Conservation (phyloP, 257 asterid genomes). For the Oldenlandia corymbosa region DNA sequence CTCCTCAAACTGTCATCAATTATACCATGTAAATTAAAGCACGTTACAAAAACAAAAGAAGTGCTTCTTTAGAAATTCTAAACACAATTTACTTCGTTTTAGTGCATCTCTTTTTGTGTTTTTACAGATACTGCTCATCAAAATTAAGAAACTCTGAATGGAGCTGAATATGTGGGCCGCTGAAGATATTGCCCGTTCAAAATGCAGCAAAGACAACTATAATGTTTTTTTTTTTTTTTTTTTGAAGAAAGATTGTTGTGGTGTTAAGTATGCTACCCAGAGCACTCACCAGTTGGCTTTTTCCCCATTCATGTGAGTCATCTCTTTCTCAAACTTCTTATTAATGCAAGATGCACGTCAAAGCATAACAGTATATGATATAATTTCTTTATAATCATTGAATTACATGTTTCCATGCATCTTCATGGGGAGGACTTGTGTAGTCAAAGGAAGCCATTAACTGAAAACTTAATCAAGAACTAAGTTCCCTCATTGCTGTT, state of each 20-base stretch:
- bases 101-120: too few relatives aligned
- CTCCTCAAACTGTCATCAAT: conserved; percentile 39
- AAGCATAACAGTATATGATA: background rate
- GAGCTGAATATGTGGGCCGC: background rate
- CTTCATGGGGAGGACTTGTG: background rate
- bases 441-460: background rate
- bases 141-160: background rate
- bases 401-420: background rate
- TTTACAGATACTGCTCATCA: background rate
- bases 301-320: background rate
- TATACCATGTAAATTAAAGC: background rate
- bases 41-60: too few relatives aligned
- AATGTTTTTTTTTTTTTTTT: too few relatives aligned
- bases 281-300: background rate
- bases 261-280: background rate
- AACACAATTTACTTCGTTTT: too few relatives aligned
- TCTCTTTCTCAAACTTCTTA: background rate
- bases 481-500: background rate
- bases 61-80: too few relatives aligned
- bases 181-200: background rate
- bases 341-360: background rate
- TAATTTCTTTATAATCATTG: background rate
- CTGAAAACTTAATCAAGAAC: too few relatives aligned
- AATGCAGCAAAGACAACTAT: background rate
- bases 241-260: background rate